Conservation (phyloP, 2,329 filamentous ascomycete genomes). For the Sclerotinia minor region DNA sequence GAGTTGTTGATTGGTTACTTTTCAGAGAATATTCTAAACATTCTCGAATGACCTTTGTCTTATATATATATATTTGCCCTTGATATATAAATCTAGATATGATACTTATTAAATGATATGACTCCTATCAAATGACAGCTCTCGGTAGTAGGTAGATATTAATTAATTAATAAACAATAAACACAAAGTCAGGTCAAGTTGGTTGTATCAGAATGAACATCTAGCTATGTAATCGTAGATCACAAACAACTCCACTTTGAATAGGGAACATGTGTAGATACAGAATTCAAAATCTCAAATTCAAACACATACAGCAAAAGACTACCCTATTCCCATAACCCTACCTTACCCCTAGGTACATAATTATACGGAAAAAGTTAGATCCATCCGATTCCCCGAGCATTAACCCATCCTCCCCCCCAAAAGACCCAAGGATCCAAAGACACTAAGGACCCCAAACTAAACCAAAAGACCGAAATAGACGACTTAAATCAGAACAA, state of each 20-base stretch:
- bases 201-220: too few species aligned
- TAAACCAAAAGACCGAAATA: neutral
- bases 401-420: neutral
- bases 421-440: neutral
- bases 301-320: too few species aligned
- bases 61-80: neutral
- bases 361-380: neutral
- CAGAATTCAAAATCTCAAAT: too few species aligned
- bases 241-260: neutral
- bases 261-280: neutral
- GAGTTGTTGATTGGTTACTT: neutral
- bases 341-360: neutral
- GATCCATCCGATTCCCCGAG: neutral
- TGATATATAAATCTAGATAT: neutral
- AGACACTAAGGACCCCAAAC: neutral
- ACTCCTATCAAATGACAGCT: too few species aligned
- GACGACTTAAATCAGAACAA: conserved; percentile 17
- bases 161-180: too few species aligned
- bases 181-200: neutral
- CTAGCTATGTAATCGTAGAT: too few species aligned
- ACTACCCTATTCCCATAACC: neutral
- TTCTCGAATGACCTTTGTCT: conserved; percentile 5
- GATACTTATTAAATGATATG: neutral
- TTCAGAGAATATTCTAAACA: conserved; percentile 11
- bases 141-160: too few species aligned